Evolutionary conservation across 2,329 filamentous ascomycete species (phyloP).

Genomic region (Fusarium humuli): DNA sequence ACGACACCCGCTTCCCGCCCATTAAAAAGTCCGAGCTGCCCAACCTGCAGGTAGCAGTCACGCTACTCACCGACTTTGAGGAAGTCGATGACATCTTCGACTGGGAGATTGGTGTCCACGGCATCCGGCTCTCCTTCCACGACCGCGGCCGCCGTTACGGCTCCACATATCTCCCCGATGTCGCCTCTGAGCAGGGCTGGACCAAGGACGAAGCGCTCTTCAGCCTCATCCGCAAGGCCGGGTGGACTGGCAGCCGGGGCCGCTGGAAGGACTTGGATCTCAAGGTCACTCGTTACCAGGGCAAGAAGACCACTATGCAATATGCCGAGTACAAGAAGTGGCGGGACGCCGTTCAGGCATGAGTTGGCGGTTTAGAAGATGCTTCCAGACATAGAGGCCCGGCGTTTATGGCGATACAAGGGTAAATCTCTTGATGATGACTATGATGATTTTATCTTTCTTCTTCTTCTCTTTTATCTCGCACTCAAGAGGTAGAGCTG

Average conservation of each 20-base stretch:
- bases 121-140: constrained; percentile 87
- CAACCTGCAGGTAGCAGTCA: constrained; percentile 74
- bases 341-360: constrained; percentile 74
- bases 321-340: constrained; percentile 84
- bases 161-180: constrained; percentile 91
- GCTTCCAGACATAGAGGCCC: constrained; percentile 46
- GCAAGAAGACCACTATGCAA: constrained; percentile 76
- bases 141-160: constrained; percentile 79
- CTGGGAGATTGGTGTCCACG: constrained; percentile 89
- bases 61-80: constrained; percentile 88
- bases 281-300: constrained; percentile 86
- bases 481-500: constrained; percentile 37
- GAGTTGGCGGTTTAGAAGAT: constrained; percentile 29
- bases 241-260: constrained; percentile 85
- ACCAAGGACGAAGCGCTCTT: constrained; percentile 90
- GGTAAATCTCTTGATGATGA: constrained; percentile 17
- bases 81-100: constrained; percentile 78
- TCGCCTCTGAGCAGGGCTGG: constrained; percentile 94
- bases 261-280: constrained; percentile 84
- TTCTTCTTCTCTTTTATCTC: constrained; percentile 12
- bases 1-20: constrained; percentile 72
- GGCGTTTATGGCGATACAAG: constrained; percentile 40
- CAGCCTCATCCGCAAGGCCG: constrained; percentile 93
- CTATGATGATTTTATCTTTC: constrained; percentile 8
- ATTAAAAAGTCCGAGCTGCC: constrained; percentile 67